These are phyloP conservation scores for Phytophthora nicotianae DNA, from an alignment of 352 stramenopile genomes.

Conservation along the genomic window DNA sequence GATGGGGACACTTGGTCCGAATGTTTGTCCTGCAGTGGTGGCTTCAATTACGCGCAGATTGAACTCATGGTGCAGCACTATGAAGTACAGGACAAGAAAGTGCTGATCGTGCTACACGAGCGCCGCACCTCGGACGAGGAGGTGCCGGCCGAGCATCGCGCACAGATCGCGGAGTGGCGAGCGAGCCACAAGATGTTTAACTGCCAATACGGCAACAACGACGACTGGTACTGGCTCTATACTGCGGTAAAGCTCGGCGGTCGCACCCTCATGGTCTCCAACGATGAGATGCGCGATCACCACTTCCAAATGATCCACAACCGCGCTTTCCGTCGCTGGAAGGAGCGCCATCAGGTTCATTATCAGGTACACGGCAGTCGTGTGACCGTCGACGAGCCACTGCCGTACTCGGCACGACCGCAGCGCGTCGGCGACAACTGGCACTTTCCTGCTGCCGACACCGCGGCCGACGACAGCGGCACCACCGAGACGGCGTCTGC, in stretches of 20 bases:
- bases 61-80: conserved; percentile 94
- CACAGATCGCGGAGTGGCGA: conserved; percentile 82
- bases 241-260: conserved; percentile 88
- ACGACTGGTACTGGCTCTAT: conserved; percentile 99
- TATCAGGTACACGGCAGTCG: conserved; percentile 78
- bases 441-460: conserved; percentile 59
- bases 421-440: conserved; percentile 64
- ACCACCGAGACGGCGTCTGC: conserved; percentile 8
- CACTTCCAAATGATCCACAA: conserved; percentile 99
- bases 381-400: conserved; percentile 59
- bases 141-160: conserved; percentile 74
- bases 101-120: conserved; percentile 96
- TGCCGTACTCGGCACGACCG: conserved; percentile 59
- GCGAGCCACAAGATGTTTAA: conserved; percentile 89
- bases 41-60: conserved; percentile 97
- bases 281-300: conserved; percentile 99
- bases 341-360: conserved; percentile 96
- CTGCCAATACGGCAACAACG: conserved; percentile 95
- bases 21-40: conserved; percentile 55
- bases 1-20: conserved; percentile 13
- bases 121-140: conserved; percentile 92
- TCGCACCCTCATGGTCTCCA: conserved; percentile 92
- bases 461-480: conserved; percentile 1
- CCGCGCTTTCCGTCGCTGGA: conserved; percentile 95
- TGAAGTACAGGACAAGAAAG: conserved; percentile 80